Evolutionary conservation across 192 early-diverging fungal species (phyloP).

Genomic region (Rhizophagus prolifer): DNA sequence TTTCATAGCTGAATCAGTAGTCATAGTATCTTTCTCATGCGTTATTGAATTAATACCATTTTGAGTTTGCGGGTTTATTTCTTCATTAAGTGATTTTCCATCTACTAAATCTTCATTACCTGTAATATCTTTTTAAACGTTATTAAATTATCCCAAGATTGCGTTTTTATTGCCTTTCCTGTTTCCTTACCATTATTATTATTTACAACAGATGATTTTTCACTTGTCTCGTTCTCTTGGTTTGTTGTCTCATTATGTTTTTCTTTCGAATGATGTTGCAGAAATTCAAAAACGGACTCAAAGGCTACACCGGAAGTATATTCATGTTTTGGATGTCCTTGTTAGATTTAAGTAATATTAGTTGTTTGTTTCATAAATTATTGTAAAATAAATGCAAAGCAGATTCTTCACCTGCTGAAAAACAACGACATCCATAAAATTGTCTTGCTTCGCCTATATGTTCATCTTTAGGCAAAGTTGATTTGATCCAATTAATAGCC

Average conservation of each 20-base stretch:
- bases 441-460: background rate
- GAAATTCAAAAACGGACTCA: constrained; percentile 16
- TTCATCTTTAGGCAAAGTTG: constrained; percentile 3
- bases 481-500: constrained; percentile 31
- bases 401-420: constrained; percentile 31
- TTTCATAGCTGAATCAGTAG: too few relatives aligned
- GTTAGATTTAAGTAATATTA: background rate
- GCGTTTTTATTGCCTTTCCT: too few relatives aligned
- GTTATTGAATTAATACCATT: too few relatives aligned
- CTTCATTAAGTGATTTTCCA: too few relatives aligned
- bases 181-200: background rate
- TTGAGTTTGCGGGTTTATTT: too few relatives aligned
- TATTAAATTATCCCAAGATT: too few relatives aligned
- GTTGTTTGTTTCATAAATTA: too few relatives aligned
- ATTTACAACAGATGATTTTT: background rate
- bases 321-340: constrained; percentile 32
- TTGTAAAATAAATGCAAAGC: background rate
- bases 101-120: too few relatives aligned
- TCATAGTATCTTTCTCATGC: too few relatives aligned
- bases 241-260: background rate
- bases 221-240: background rate
- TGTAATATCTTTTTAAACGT: too few relatives aligned
- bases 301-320: constrained; percentile 29
- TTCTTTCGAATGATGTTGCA: background rate
- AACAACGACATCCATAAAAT: constrained; percentile 32